phyloP scores from a whole-genome alignment of 306 rosid species.

The Nissolia schottii region DNA sequence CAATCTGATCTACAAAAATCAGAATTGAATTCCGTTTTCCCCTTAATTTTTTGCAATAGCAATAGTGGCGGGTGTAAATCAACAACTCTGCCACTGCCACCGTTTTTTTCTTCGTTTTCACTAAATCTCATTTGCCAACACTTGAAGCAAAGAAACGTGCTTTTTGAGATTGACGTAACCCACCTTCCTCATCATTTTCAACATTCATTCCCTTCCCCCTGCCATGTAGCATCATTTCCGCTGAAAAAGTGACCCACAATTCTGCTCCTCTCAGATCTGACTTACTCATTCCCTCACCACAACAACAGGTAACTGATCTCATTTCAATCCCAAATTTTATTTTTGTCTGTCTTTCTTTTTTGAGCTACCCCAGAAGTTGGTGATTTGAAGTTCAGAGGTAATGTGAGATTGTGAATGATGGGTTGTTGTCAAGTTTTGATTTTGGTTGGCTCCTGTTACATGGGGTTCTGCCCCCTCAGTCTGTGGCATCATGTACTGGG shows the following conservation, averaged over 20 bases:
- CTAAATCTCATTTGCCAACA: constrained; percentile 29
- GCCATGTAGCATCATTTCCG: constrained; percentile 26
- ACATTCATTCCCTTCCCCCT: neutral
- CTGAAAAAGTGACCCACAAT: constrained; percentile 12
- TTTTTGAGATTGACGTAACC: constrained; percentile 37
- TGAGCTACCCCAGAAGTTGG: neutral
- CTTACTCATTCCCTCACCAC: constrained; percentile 12
- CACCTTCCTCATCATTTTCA: neutral
- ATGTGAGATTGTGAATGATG: constrained; percentile 1
- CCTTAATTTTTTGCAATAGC: neutral
- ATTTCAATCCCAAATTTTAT: neutral
- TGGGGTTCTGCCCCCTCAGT: neutral
- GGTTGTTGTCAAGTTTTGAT: constrained; percentile 21
- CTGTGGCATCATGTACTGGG: neutral
- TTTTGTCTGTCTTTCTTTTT: neutral
- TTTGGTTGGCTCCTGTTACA: constrained; percentile 13
- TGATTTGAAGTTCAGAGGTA: neutral
- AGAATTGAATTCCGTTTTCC: no score
- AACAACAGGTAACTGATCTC: constrained; percentile 25
- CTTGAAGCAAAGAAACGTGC: constrained; percentile 29
- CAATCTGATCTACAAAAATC: neutral
- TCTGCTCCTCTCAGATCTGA: constrained; percentile 38
- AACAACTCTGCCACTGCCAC: constrained; percentile 17
- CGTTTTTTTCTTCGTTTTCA: neutral
- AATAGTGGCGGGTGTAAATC: constrained; percentile 29